These are phyloP conservation scores for Pichia sp. DNA, from an alignment of 1,139 yeast species.

Conservation along the genomic window DNA sequence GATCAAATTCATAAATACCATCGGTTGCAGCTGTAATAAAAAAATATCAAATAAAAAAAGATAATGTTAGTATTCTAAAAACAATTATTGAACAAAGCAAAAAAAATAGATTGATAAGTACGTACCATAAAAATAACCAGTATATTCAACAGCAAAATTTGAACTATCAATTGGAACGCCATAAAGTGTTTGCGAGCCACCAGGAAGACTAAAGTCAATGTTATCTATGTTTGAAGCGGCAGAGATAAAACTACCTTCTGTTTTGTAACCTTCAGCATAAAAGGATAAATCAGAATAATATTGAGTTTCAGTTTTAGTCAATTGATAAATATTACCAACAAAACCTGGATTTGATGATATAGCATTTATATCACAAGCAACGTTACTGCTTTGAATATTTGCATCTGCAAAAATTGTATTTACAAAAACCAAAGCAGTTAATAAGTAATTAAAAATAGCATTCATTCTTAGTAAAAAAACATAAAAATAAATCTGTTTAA, in stretches of 20 bases:
- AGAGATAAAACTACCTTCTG: background rate
- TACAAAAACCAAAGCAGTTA: background rate
- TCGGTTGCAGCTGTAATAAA: constrained; percentile 14
- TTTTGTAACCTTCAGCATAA: constrained; percentile 5
- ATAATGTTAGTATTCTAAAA: background rate
- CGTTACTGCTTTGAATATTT: background rate
- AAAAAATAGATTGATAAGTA: background rate
- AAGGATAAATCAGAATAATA: constrained; percentile 3
- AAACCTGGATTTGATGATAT: constrained; percentile 8
- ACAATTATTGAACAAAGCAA: background rate
- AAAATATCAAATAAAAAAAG: background rate
- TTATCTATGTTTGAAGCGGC: constrained; percentile 1
- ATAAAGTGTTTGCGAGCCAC: constrained; percentile 1
- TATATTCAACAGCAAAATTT: constrained; percentile 10
- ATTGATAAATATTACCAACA: constrained; percentile 4
- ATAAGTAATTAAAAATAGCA: background rate
- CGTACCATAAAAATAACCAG: constrained; percentile 13
- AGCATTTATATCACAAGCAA: constrained; percentile 11
- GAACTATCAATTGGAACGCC: constrained; percentile 4
- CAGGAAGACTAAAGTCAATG: constrained; percentile 5
- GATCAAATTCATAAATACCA: constrained; percentile 24
- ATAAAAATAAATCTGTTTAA: background rate
- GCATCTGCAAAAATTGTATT: background rate
- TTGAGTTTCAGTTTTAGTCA: background rate
- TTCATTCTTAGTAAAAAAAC: background rate